Evolutionary conservation across 116 monocot species (phyloP).

Genomic region (Papilionanthe hybrid): DNA sequence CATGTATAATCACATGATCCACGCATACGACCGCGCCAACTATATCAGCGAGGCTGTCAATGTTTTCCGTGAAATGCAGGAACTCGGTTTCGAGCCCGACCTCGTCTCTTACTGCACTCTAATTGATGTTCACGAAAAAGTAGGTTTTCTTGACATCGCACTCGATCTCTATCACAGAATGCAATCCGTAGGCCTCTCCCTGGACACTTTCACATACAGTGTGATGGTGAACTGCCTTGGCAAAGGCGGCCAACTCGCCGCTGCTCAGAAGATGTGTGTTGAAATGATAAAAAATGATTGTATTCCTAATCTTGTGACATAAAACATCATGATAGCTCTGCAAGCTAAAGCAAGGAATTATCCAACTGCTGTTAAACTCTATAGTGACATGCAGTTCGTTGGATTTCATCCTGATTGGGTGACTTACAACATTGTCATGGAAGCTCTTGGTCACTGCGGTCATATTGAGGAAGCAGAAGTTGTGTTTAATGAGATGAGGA

Average conservation of each 20-base stretch:
- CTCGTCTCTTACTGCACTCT: slow-evolving; percentile 88
- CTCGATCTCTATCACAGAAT: slow-evolving; percentile 61
- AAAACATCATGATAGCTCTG: slow-evolving; percentile 93
- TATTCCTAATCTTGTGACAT: slow-evolving; percentile 88
- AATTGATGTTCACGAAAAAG: slow-evolving; percentile 96
- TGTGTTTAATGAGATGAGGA: too few species aligned
- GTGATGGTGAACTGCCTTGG: too few species aligned
- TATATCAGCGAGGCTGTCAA: slow-evolving; percentile 53
- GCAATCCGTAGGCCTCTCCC: too few species aligned
- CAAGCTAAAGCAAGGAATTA: slow-evolving; percentile 91
- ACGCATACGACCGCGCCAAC: slow-evolving; percentile 88
- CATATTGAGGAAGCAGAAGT: too few species aligned
- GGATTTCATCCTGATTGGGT: too few species aligned
- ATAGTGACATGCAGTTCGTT: slow-evolving; percentile 74
- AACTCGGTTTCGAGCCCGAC: slow-evolving; percentile 66
- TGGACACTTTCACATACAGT: too few species aligned
- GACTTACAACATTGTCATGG: too few species aligned
- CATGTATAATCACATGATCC: slow-evolving; percentile 87
- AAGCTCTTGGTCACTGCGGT: too few species aligned
- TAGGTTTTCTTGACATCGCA: slow-evolving; percentile 77
- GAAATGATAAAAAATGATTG: slow-evolving; percentile 90
- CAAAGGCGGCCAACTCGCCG: slow-evolving; percentile 75
- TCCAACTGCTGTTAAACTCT: slow-evolving; percentile 61
- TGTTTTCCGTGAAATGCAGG: slow-evolving; percentile 72
- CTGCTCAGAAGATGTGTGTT: slow-evolving; percentile 68